Percentiles rank a stretch among this genome's conserved stretches.
phyloP scores from a whole-genome alignment of 148 eudicot species.

The Simmondsia chinensis region DNA sequence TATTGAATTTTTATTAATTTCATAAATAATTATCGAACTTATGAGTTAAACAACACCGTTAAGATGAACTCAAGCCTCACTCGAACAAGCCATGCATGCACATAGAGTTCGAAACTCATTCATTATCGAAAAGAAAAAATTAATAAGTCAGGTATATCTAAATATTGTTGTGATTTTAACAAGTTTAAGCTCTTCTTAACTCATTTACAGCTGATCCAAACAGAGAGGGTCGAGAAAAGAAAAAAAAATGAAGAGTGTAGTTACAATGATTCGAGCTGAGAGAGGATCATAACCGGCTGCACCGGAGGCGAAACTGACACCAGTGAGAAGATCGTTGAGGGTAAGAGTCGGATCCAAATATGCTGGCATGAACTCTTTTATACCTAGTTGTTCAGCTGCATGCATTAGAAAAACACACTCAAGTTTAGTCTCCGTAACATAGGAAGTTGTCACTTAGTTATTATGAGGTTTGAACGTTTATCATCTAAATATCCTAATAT shows the following conservation, averaged over 20 bases:
- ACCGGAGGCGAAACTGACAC: constrained; percentile 77
- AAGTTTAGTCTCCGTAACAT: too few species aligned
- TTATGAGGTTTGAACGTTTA: too few species aligned
- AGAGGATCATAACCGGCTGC: constrained; percentile 58
- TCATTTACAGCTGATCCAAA: too few species aligned
- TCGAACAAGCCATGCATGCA: too few species aligned
- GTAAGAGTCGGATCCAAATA: constrained; percentile 27
- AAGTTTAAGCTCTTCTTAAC: background rate
- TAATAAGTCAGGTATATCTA: background rate
- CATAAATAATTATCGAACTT: too few species aligned
- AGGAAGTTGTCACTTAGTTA: too few species aligned
- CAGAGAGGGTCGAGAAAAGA: background rate
- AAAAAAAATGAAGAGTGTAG: background rate
- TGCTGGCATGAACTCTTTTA: constrained; percentile 37
- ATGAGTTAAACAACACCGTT: too few species aligned
- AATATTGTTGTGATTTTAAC: background rate
- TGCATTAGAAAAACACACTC: background rate
- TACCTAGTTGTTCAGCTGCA: constrained; percentile 36
- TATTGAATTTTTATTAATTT: too few species aligned
- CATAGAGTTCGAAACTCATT: too few species aligned
- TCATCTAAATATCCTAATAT: too few species aligned
- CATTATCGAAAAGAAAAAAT: too few species aligned
- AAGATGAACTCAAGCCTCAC: too few species aligned
- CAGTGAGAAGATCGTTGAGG: constrained; percentile 39
- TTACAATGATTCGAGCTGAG: constrained; percentile 35